Conservation (phyloP, 2,329 filamentous ascomycete species). For the Fusarium compactum region DNA sequence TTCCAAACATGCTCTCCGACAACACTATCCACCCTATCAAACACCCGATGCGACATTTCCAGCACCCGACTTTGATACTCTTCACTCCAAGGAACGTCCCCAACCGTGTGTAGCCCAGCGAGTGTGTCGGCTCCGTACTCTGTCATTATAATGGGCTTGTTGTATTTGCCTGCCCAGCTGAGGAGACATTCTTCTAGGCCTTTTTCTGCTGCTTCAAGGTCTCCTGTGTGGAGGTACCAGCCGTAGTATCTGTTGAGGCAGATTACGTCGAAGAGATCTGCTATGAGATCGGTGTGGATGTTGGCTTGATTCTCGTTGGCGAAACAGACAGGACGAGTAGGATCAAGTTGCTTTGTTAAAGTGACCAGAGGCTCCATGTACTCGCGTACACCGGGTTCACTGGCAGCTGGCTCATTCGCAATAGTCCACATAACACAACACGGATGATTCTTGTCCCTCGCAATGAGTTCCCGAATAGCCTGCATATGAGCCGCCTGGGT, state of each 20-base stretch:
- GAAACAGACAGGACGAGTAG: background rate
- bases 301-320: background rate
- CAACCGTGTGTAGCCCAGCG: conserved; percentile 10
- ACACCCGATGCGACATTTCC: conserved; percentile 34
- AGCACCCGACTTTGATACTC: conserved; percentile 28
- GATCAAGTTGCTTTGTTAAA: background rate
- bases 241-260: background rate
- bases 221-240: background rate
- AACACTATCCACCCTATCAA: conserved; percentile 32
- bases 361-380: background rate
- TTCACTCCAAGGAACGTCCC: conserved; percentile 37
- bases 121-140: background rate
- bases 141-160: background rate
- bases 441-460: background rate
- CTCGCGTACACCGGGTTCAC: background rate
- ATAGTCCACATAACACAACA: background rate
- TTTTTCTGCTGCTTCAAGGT: background rate
- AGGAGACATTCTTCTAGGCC: background rate
- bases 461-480: background rate
- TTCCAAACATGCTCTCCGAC: conserved; percentile 37
- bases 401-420: background rate
- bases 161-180: background rate
- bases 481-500: background rate
- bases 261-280: background rate
- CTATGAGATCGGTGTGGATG: background rate